Evolutionary conservation across 495 filamentous ascomycete species (phyloP).

Genomic region (Neurospora tetrasperma): DNA sequence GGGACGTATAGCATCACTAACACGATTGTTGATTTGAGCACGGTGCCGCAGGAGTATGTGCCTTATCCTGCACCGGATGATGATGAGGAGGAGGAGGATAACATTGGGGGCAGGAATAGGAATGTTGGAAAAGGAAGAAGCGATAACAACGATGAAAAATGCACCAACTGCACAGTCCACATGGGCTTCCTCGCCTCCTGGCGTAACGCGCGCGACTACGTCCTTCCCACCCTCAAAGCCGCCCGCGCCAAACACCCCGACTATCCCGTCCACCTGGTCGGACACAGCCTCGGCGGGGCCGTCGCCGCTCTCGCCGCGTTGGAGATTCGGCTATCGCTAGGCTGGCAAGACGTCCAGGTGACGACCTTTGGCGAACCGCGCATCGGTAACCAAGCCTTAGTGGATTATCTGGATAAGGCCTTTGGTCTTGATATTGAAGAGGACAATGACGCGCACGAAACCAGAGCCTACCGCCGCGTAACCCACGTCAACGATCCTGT

Average conservation of each 20-base stretch:
- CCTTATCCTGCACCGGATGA: conserved; percentile 59
- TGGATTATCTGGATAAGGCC: conserved; percentile 51
- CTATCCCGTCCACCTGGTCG: conserved; percentile 67
- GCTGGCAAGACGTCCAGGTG: conserved; percentile 54
- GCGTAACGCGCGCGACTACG: conserved; percentile 53
- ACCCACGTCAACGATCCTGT: conserved; percentile 85
- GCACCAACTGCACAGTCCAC: conserved; percentile 82
- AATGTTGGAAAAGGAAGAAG: conserved; percentile 1
- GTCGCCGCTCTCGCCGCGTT: conserved; percentile 80
- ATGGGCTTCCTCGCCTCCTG: conserved; percentile 80
- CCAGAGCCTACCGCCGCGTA: conserved; percentile 57
- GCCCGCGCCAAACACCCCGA: conserved; percentile 50
- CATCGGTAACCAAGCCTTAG: conserved; percentile 67
- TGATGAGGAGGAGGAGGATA: conserved; percentile 24
- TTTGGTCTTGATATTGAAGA: conserved; percentile 42
- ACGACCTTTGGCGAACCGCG: conserved; percentile 93
- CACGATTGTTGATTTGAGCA: conserved; percentile 78
- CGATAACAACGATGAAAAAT: conserved; percentile 29
- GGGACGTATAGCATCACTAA: conserved; percentile 91
- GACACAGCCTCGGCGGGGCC: conserved; percentile 87
- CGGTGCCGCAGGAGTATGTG: conserved; percentile 78
- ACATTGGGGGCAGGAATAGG: conserved; percentile 20
- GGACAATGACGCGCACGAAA: conserved; percentile 3
- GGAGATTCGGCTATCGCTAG: conserved; percentile 48
- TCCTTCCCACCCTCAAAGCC: conserved; percentile 49